Percentiles rank a stretch among this genome's conserved stretches.
Conservation (phyloP, 208 protist species). For the Trypanosoma platydactyli region DNA sequence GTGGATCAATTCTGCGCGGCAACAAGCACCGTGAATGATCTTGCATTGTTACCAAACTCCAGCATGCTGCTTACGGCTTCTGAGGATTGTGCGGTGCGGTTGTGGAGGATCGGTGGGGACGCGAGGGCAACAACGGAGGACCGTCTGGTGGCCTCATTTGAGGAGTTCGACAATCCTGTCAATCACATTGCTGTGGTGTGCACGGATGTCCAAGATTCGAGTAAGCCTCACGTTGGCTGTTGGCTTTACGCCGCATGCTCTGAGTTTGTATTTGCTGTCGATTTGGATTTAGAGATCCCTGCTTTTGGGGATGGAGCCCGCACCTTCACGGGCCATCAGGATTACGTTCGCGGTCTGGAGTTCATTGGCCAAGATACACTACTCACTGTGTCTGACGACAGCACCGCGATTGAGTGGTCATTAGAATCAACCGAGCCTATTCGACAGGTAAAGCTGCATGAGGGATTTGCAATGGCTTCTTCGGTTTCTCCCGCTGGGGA, state of each 20-base stretch:
- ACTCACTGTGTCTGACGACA: slow-evolving; percentile 80
- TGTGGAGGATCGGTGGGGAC: slow-evolving; percentile 58
- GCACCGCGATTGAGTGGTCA: slow-evolving; percentile 79
- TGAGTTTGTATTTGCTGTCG: slow-evolving; percentile 75
- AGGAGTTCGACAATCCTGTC: slow-evolving; percentile 84
- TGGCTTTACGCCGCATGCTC: slow-evolving; percentile 83
- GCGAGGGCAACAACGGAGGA: slow-evolving; percentile 39
- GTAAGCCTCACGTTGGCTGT: neutral
- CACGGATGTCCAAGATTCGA: slow-evolving; percentile 16
- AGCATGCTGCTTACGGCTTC: slow-evolving; percentile 64
- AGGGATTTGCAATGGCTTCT: slow-evolving; percentile 79
- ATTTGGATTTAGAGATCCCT: slow-evolving; percentile 38
- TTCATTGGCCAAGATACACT: slow-evolving; percentile 58
- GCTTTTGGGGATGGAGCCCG: slow-evolving; percentile 49
- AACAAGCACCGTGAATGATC: slow-evolving; percentile 79
- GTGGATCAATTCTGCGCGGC: slow-evolving; percentile 74
- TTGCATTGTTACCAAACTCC: slow-evolving; percentile 44
- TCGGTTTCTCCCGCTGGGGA: slow-evolving; percentile 37
- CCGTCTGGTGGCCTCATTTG: slow-evolving; percentile 65
- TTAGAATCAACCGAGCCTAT: slow-evolving; percentile 40
- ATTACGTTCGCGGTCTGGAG: slow-evolving; percentile 84
- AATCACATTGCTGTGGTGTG: slow-evolving; percentile 65
- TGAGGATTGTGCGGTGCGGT: slow-evolving; percentile 76
- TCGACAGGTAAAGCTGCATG: slow-evolving; percentile 75
- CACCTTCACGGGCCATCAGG: slow-evolving; percentile 62